Base-by-base conservation (phyloP, 129 eudicot genomes). In the Artemisia annua region DNA sequence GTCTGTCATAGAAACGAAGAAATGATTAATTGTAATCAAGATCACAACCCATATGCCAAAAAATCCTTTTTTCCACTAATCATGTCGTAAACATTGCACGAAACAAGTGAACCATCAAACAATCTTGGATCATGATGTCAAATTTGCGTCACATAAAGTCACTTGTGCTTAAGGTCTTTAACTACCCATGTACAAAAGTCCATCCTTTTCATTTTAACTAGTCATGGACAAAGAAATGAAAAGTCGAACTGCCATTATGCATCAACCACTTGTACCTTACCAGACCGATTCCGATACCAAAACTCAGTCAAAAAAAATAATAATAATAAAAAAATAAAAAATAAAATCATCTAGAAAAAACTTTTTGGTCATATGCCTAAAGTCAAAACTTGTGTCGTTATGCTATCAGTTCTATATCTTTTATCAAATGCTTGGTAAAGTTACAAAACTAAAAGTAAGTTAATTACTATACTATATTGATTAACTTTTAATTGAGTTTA, bases 1-100 rank as follows among this genome's bases (percentile, higher is more conserved):
- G 85, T 73, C 99, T 91, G 86, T 22, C 70, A 71, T 68, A 26
- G 60, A 24, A 58, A 13, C 51, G 1, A 66, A 62, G 57, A 7
- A 48, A 17, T 4, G 11, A 11, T 54, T 55, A 71, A 51, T 5
- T n/a, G 9, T 39, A 30, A 59, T 44, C 24, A 54, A 60, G 4
- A 28, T 17, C 71, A 70, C 12, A 46, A 58, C 19, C 69, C 54
- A 9, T n/a, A 16, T 17, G 17, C 7, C 15, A 32, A 16, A 28
- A 28, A 17, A 3, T 1, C 3, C 11, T 1, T 56, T 56, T 56
- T n/a, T 56, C 57, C 10, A 8, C 17, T 15, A 12, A 50, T 50
- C 16, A 50, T 12, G 10, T 55, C 0, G 1, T 55, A 17, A 55
- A n/a, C 9, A 15, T 56, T 19, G 62, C 22, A 56, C 11, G 11